Evolutionary conservation across 2,329 filamentous ascomycete species (phyloP).

Genomic region (Aspergillus tanneri): DNA sequence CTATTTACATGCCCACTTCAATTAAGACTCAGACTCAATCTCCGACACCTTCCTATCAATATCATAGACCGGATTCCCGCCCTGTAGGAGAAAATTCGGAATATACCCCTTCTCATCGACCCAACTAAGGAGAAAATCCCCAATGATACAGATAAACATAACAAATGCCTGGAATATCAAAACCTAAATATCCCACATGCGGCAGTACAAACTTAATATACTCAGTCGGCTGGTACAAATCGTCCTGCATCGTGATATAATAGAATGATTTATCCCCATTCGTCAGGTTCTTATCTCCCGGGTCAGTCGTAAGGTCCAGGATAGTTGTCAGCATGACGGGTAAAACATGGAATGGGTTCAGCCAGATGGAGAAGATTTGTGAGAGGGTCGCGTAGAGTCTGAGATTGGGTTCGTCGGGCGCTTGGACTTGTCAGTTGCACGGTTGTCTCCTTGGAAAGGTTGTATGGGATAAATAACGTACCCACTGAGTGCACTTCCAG

Average conservation of each 20-base stretch:
- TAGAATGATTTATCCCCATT: conserved; percentile 51
- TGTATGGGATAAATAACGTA: conserved; percentile 25
- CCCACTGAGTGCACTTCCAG: conserved; percentile 63
- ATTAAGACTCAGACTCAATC: too few relatives aligned
- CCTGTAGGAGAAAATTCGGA: conserved; percentile 21
- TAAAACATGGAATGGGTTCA: conserved; percentile 71
- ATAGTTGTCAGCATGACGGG: conserved; percentile 68
- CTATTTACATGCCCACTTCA: too few relatives aligned
- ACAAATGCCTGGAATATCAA: conserved; percentile 64
- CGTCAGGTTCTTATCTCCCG: conserved; percentile 20
- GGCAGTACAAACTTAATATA: conserved; percentile 70
- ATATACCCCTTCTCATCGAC: conserved; percentile 45
- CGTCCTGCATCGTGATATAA: conserved; percentile 74
- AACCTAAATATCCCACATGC: conserved; percentile 56
- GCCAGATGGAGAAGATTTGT: conserved; percentile 75
- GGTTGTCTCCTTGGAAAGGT: neutral
- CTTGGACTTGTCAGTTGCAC: conserved; percentile 38
- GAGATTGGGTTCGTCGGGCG: conserved; percentile 64
- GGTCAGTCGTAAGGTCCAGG: conserved; percentile 57
- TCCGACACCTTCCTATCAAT: conserved; percentile 26
- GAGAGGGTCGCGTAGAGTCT: conserved; percentile 72
- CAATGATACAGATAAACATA: conserved; percentile 64
- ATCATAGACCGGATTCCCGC: conserved; percentile 27
- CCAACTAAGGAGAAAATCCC: conserved; percentile 52
- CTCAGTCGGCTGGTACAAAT: conserved; percentile 76